Evolutionary conservation across 331 rosid species (phyloP), one percentile per base, ranked within the genome.

Genomic region (Quercus tomentella): DNA sequence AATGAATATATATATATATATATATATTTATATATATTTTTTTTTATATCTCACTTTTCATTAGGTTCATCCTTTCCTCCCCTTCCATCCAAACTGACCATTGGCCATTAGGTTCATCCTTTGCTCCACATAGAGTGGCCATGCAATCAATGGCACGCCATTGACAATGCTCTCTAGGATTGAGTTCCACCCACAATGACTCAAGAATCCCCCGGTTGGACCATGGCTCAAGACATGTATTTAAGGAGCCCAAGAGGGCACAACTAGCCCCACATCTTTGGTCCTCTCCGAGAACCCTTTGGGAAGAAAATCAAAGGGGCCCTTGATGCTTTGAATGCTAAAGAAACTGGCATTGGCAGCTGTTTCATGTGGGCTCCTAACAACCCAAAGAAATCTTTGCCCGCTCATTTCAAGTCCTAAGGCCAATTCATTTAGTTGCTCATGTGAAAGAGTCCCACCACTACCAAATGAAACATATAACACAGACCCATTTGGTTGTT

Each of bases 391-490:
- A 30, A 33, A 33, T 6, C 37, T 35, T 35, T 35, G 9, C 8
- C 2, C 9, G 6, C 41, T 35, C 41, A 35, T 35, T 35, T 35
- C 41, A 35, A 35, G 41, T 6, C 41, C 41, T 0, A 35, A 35
- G 41, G 41, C 41, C 41, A 35, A 35, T 6, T 35, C 41, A 0
- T 35, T 35, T 6, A 35, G 41, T 6, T 35, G 0, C 41, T 35
- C 41, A 6, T 35, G 9, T 35, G 41, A 35, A 35, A 35, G 2
- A 35, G 41, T 35, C 41, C 9, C 41, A 2, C 84, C 87, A 76
- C 81, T 83, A 14, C 81, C 72, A 28, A 67, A 31, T 7, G 45
- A 31, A 28, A 67, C 22, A 67, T 26, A 67, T 12, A 67, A 7
- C 14, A 67, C 15, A 11, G 51, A 67, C 1, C 28, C 33, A 5